Conservation (phyloP, 306 rosid species). For the Clitoria ternatea region DNA sequence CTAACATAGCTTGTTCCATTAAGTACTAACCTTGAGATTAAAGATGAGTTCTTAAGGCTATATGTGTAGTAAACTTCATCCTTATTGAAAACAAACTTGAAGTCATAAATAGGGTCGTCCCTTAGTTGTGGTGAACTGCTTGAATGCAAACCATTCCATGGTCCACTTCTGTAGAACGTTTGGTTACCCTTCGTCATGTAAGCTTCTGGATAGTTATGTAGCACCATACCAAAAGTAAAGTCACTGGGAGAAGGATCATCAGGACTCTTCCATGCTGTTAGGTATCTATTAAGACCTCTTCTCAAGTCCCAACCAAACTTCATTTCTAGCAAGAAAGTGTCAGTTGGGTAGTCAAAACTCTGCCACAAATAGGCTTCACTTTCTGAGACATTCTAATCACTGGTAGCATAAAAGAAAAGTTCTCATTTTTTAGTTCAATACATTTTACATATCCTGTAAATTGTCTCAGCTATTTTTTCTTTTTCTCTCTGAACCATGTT, state of each 20-base stretch:
- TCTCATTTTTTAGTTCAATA: no score
- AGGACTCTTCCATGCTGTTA: slow-evolving; percentile 43
- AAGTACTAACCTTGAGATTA: slow-evolving; percentile 24
- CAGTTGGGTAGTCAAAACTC: slow-evolving; percentile 42
- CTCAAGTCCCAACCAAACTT: slow-evolving; percentile 42
- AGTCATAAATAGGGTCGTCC: slow-evolving; percentile 29
- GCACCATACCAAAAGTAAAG: slow-evolving; percentile 33
- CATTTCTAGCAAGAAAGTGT: slow-evolving; percentile 40
- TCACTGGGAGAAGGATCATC: slow-evolving; percentile 46
- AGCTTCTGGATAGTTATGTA: slow-evolving; percentile 25
- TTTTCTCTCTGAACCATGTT: no score
- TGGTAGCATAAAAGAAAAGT: no score
- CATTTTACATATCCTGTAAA: no score
- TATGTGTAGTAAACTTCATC: slow-evolving; percentile 38
- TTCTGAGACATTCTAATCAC: no score
- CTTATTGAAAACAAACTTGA: slow-evolving; percentile 20
- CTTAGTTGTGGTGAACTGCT: slow-evolving; percentile 36
- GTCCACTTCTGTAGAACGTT: slow-evolving; percentile 34
- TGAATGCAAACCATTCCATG: slow-evolving; percentile 45
- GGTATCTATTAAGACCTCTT: slow-evolving; percentile 23
- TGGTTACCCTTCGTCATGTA: slow-evolving; percentile 38
- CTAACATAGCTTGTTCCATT: slow-evolving; percentile 30
- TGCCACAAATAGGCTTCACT: slow-evolving; percentile 40
- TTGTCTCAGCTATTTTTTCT: no score
- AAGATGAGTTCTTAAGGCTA: slow-evolving; percentile 21